Conservation (phyloP, 75 land plant species). For the Larix kaempferi region DNA sequence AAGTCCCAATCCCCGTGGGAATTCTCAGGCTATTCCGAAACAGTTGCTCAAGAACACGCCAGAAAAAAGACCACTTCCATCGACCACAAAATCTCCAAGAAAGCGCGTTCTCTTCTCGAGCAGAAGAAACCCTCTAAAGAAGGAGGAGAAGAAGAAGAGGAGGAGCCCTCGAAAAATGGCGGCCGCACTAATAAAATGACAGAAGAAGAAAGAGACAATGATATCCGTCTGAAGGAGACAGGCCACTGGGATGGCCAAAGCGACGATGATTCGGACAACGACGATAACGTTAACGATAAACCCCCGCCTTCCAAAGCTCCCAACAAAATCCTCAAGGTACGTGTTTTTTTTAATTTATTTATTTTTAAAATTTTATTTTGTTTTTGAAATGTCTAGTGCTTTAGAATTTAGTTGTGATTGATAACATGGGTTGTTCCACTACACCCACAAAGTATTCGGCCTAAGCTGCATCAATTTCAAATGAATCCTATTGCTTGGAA, state of each 20-base stretch:
- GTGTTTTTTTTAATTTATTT: not conserved
- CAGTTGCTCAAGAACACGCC: conserved; percentile 73
- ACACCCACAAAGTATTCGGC: too few species aligned
- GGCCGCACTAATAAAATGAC: not conserved
- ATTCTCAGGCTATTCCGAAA: conserved; percentile 69
- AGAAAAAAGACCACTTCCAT: conserved; percentile 78
- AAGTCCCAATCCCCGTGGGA: conserved; percentile 89
- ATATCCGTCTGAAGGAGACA: not conserved
- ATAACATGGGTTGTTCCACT: not conserved
- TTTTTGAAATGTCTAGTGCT: not conserved
- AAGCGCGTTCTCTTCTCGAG: conserved; percentile 22
- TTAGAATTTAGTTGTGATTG: not conserved
- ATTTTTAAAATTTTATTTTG: not conserved
- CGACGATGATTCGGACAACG: conserved; percentile 32
- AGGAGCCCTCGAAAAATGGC: conserved; percentile 1
- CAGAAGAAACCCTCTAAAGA: conserved; percentile 8
- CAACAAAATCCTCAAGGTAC: not conserved
- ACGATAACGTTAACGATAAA: conserved; percentile 11
- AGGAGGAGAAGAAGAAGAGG: conserved; percentile 27
- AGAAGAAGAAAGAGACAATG: conserved; percentile 14
- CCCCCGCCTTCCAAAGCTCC: not conserved
- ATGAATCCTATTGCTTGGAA: too few species aligned
- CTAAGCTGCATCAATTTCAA: too few species aligned
- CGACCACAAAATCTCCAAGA: conserved; percentile 65
- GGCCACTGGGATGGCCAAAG: conserved; percentile 23